Evolutionary conservation across 2,329 filamentous ascomycete genomes (phyloP).

Genomic region (Phoma sp.): DNA sequence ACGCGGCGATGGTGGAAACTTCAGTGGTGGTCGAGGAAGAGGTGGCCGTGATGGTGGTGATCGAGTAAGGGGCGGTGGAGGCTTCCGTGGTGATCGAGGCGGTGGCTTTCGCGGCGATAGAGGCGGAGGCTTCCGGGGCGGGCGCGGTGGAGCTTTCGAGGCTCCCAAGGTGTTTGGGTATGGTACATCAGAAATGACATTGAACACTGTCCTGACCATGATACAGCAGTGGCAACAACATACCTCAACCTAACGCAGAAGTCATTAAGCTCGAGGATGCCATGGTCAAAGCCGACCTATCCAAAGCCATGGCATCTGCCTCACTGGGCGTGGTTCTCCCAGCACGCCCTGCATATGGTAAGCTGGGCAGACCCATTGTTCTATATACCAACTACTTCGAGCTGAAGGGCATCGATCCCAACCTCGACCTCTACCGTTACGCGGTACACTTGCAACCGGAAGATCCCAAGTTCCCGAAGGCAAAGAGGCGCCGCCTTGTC

Average conservation of each 20-base stretch:
- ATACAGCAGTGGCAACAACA: constrained; percentile 34
- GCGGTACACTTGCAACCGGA: constrained; percentile 41
- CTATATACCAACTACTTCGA: constrained; percentile 52
- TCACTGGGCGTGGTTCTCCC: constrained; percentile 35
- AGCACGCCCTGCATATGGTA: constrained; percentile 43
- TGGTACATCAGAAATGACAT: constrained; percentile 1
- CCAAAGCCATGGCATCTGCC: constrained; percentile 27
- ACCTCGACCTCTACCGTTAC: constrained; percentile 37
- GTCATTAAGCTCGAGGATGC: constrained; percentile 40
- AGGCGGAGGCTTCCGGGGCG: constrained; percentile 17
- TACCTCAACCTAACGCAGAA: constrained; percentile 41
- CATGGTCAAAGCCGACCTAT: constrained; percentile 38
- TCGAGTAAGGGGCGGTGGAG: constrained; percentile 17
- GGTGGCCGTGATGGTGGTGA: not conserved
- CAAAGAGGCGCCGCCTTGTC: constrained; percentile 57
- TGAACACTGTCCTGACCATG: not conserved
- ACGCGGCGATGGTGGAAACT: constrained; percentile 30
- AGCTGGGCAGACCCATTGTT: constrained; percentile 43
- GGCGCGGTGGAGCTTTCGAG: constrained; percentile 18
- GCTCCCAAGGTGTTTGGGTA: constrained; percentile 31
- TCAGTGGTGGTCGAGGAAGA: constrained; percentile 21
- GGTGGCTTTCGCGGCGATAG: constrained; percentile 16
- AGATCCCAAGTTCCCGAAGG: constrained; percentile 41
- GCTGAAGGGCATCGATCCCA: constrained; percentile 39
- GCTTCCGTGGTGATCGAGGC: constrained; percentile 17